These are phyloP conservation scores for Penicillium hesseltinei DNA, from an alignment of 2,329 filamentous ascomycete species.

Conservation along the genomic window DNA sequence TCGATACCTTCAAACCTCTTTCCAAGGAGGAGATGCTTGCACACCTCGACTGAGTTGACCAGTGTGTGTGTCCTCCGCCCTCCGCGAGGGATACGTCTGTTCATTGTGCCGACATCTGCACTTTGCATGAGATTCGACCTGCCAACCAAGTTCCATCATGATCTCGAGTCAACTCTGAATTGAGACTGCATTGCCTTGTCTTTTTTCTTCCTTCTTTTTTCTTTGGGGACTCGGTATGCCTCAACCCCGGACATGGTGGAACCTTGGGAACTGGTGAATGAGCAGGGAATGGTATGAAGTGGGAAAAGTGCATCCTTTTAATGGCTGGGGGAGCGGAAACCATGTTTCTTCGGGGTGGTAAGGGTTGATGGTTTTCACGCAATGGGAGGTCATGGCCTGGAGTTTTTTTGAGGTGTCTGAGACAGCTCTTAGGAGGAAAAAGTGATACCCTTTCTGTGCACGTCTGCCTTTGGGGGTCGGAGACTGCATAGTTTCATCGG, in stretches of 20 bases:
- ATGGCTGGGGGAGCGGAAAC: constrained; percentile 26
- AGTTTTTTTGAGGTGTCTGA: constrained; percentile 40
- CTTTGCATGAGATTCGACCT: constrained; percentile 24
- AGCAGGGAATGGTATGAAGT: constrained; percentile 12
- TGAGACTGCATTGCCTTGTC: constrained; percentile 29
- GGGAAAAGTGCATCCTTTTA: constrained; percentile 21
- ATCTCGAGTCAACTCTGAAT: constrained; percentile 28
- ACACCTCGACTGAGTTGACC: constrained; percentile 76
- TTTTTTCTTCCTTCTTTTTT: constrained; percentile 13
- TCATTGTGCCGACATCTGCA: constrained; percentile 36
- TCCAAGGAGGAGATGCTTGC: constrained; percentile 96
- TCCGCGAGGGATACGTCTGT: constrained; percentile 39
- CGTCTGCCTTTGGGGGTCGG: constrained; percentile 40
- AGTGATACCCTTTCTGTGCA: constrained; percentile 46
- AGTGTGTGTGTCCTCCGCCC: constrained; percentile 30
- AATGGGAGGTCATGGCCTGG: constrained; percentile 36
- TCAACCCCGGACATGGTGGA: constrained; percentile 1
- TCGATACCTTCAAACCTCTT: constrained; percentile 89
- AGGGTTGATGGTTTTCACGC: constrained; percentile 33
- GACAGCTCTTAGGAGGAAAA: constrained; percentile 42
- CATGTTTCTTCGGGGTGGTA: constrained; percentile 22
- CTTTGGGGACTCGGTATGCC: constrained; percentile 10
- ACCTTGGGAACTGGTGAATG: not conserved
- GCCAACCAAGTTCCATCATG: constrained; percentile 17
- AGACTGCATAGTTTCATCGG: constrained; percentile 40